phyloP scores from a whole-genome alignment of 176 grass and related monocot genomes.

The Ensete glaucum region DNA sequence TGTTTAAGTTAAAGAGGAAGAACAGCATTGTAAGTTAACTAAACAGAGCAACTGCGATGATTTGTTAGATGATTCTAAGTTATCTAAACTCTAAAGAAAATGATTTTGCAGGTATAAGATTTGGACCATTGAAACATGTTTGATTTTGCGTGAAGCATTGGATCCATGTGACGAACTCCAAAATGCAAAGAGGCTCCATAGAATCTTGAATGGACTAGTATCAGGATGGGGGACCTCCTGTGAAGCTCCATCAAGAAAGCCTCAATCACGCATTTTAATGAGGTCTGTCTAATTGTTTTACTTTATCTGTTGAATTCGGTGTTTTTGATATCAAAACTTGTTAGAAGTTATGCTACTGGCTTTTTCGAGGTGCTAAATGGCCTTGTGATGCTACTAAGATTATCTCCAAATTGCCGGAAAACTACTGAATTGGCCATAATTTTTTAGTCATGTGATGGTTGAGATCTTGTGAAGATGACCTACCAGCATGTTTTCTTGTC shows the following conservation, averaged over 20 bases:
- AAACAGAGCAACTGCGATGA: not conserved
- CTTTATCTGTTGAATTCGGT: not conserved
- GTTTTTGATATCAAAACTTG: not conserved
- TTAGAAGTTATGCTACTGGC: not conserved
- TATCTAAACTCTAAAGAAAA: conserved; percentile 7
- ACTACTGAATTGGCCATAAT: not conserved
- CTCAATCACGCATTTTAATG: conserved; percentile 46
- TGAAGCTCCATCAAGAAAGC: conserved; percentile 93
- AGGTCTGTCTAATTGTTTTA: conserved; percentile 39
- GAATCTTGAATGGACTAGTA: conserved; percentile 90
- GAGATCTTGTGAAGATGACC: not conserved
- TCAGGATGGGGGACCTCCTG: conserved; percentile 92
- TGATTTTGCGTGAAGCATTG: conserved; percentile 79
- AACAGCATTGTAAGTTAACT: not conserved
- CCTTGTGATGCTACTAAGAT: not conserved
- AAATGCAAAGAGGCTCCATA: conserved; percentile 55
- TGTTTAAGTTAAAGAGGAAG: too few species aligned
- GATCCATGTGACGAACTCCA: conserved; percentile 92
- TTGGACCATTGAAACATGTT: conserved; percentile 16
- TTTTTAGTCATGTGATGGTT: not conserved
- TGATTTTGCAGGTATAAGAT: conserved; percentile 44
- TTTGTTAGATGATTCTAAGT: not conserved
- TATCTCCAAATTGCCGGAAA: not conserved
- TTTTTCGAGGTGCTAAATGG: not conserved
- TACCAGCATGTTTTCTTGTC: not conserved